These are phyloP conservation scores for Paecilomyces sp. DNA, from an alignment of 2,329 filamentous ascomycete species.

Conservation along the genomic window DNA sequence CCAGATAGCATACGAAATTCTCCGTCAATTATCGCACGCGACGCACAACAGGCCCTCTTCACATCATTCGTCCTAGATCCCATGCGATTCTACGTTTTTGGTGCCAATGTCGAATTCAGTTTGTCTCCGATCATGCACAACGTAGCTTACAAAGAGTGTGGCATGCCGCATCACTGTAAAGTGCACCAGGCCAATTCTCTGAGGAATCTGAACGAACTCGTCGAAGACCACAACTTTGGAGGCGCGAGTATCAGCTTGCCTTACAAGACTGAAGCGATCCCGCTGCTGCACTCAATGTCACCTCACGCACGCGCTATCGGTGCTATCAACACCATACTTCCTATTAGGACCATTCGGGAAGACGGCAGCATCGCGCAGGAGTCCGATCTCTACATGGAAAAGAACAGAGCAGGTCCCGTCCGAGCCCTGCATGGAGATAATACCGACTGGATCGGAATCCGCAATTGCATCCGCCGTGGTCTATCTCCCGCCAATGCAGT, in stretches of 20 bases:
- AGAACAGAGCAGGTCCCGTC: constrained; percentile 26
- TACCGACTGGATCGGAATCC: constrained; percentile 39
- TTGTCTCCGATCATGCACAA: constrained; percentile 74
- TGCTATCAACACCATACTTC: constrained; percentile 69
- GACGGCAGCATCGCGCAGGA: constrained; percentile 23
- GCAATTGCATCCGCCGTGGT: constrained; percentile 23
- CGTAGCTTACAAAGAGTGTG: constrained; percentile 58
- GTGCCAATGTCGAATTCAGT: constrained; percentile 65
- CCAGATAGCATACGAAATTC: constrained; percentile 37
- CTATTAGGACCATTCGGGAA: constrained; percentile 47
- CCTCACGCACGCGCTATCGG: constrained; percentile 68
- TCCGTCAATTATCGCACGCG: constrained; percentile 52
- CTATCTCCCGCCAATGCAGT: constrained; percentile 10
- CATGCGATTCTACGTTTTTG: constrained; percentile 67
- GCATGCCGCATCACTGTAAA: constrained; percentile 62
- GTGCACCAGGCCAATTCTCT: constrained; percentile 57
- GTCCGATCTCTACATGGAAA: constrained; percentile 26
- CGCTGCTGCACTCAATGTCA: constrained; percentile 59
- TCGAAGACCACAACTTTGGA: constrained; percentile 61
- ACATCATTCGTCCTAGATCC: constrained; percentile 60
- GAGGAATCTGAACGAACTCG: constrained; percentile 56
- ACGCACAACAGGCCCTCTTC: constrained; percentile 60
- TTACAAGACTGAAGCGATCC: constrained; percentile 66
- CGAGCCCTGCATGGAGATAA: constrained; percentile 31
- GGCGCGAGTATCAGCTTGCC: constrained; percentile 66